These are phyloP conservation scores for Nannochloropsis oceanica DNA, from an alignment of 108 stramenopile species.

Conservation along the genomic window DNA sequence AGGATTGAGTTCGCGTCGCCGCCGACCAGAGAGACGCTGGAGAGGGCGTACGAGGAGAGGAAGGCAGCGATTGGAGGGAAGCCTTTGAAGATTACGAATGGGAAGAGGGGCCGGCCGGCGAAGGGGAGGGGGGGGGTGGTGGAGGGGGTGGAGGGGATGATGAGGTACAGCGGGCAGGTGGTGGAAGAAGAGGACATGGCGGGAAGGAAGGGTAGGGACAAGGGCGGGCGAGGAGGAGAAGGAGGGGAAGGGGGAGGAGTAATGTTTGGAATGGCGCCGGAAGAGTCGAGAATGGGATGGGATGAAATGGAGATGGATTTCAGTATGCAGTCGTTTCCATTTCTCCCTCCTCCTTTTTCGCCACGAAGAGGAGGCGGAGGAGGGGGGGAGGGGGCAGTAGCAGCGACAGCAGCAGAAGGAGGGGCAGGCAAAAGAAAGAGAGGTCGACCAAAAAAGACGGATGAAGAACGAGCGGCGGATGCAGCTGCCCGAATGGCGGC, in stretches of 20 bases:
- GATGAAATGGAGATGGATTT: not conserved
- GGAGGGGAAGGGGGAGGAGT: not conserved
- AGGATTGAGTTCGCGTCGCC: not conserved
- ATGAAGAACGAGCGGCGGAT: not conserved
- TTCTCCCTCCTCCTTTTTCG: too few species aligned
- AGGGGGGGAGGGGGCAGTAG: not conserved
- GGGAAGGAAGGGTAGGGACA: not conserved
- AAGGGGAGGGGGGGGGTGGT: not conserved
- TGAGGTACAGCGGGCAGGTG: too few species aligned
- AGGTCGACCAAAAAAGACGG: not conserved
- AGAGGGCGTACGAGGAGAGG: not conserved
- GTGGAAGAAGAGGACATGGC: not conserved
- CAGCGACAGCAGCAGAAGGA: too few species aligned
- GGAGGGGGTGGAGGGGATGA: not conserved
- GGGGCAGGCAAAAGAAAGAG: not conserved
- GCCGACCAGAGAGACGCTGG: not conserved
- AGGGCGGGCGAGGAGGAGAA: not conserved
- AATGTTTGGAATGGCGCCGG: not conserved
- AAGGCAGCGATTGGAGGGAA: not conserved
- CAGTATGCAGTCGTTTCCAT: not conserved
- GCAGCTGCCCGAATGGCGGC: not conserved
- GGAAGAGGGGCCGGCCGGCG: not conserved
- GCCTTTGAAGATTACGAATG: not conserved
- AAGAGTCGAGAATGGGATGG: not conserved
- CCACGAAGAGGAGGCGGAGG: not conserved